Conservation (phyloP, 75 land plant genomes). For the Pinus taeda region DNA sequence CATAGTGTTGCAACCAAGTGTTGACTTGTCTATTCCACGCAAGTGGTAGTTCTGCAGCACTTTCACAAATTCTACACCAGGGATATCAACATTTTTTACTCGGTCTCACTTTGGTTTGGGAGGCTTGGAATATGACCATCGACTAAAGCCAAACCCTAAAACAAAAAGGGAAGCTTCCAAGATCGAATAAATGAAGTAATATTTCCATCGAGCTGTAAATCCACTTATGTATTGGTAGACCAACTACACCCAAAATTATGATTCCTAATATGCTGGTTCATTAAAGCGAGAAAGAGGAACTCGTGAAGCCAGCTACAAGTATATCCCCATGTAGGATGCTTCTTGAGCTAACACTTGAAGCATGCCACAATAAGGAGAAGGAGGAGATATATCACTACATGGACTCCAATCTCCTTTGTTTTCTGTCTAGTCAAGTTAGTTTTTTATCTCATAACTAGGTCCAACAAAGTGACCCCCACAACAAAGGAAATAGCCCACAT, state of each 20-base stretch:
- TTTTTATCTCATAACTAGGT: slow-evolving; percentile 97
- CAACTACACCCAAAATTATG: slow-evolving; percentile 78
- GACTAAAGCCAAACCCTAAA: slow-evolving; percentile 93
- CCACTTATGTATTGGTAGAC: slow-evolving; percentile 81
- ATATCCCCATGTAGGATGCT: slow-evolving; percentile 78
- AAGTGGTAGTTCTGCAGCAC: slow-evolving; percentile 78
- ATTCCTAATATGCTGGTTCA: slow-evolving; percentile 65
- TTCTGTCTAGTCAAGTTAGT: slow-evolving; percentile 96
- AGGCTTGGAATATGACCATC: slow-evolving; percentile 75
- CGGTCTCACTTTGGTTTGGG: slow-evolving; percentile 83
- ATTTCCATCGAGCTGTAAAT: slow-evolving; percentile 96
- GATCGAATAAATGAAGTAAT: slow-evolving; percentile 97
- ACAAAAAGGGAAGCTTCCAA: slow-evolving; percentile 85
- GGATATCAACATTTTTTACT: slow-evolving; percentile 88
- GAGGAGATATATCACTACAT: slow-evolving; percentile 32
- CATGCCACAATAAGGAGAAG: slow-evolving; percentile 78
- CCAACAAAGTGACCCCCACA: slow-evolving; percentile 99
- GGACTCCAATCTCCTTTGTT: slow-evolving; percentile 82
- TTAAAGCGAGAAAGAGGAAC: slow-evolving; percentile 65
- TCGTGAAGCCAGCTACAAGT: slow-evolving; percentile 64
- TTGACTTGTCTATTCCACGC: slow-evolving; percentile 98
- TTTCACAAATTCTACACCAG: slow-evolving; percentile 92
- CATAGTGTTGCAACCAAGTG: slow-evolving; percentile 95
- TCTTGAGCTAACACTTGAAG: slow-evolving; percentile 72
- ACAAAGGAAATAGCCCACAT: slow-evolving; percentile 87